These are phyloP conservation scores for Rubia yunnanensis DNA, from an alignment of 257 asterid genomes.

Conservation along the genomic window DNA sequence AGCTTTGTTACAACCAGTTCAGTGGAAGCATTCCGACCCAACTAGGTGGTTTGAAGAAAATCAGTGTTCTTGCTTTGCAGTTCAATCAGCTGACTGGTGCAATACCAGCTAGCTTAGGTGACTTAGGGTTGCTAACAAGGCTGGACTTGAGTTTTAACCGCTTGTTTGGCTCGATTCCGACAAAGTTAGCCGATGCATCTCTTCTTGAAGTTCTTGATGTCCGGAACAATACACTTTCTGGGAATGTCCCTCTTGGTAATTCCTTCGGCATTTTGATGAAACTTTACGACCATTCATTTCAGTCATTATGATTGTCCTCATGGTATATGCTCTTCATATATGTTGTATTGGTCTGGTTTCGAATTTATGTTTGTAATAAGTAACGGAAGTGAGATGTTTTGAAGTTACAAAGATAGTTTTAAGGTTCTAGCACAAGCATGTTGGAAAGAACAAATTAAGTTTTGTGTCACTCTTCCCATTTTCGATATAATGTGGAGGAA, in stretches of 20 bases:
- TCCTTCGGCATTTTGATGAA: background rate
- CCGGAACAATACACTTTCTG: slow-evolving; percentile 71
- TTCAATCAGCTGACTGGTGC: slow-evolving; percentile 75
- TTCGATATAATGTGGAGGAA: background rate
- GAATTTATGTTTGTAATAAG: no score
- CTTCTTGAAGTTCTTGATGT: slow-evolving; percentile 65
- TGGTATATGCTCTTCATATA: no score
- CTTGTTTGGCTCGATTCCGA: slow-evolving; percentile 81
- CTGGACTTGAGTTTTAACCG: slow-evolving; percentile 66
- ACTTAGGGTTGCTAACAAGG: slow-evolving; percentile 50
- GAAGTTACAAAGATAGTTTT: background rate
- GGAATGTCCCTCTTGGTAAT: slow-evolving; percentile 93
- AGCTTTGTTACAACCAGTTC: slow-evolving; percentile 79
- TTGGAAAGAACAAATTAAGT: no score
- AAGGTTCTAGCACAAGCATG: no score
- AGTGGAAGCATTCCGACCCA: slow-evolving; percentile 80
- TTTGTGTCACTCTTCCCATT: background rate
- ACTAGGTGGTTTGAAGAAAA: slow-evolving; percentile 50
- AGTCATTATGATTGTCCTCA: slow-evolving; percentile 7
- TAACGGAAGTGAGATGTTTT: background rate
- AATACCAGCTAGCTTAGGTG: slow-evolving; percentile 91
- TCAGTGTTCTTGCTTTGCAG: slow-evolving; percentile 71
- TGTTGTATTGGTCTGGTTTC: no score
- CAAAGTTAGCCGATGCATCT: slow-evolving; percentile 75
- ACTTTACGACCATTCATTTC: background rate